Percentiles rank a stretch among this genome's conserved stretches.
Evolutionary conservation across 2,329 filamentous ascomycete species (phyloP).

Genomic region (Cyphellophora europaea): DNA sequence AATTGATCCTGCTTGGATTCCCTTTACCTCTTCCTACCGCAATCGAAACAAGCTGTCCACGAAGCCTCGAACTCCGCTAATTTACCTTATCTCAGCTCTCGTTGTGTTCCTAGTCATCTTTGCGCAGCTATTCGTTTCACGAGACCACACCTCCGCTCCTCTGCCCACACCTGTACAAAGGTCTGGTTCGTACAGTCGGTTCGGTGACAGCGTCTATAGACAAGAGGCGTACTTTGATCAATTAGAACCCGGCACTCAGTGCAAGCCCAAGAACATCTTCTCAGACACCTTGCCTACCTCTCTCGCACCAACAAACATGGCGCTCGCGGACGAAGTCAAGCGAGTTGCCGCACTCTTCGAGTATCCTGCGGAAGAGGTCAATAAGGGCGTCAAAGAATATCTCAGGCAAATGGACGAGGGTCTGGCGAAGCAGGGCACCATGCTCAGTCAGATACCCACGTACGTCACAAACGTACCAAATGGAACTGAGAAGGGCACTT

Average conservation of each 20-base stretch:
- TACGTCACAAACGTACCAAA: constrained; percentile 95
- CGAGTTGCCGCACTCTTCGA: constrained; percentile 79
- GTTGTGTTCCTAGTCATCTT: constrained; percentile 10
- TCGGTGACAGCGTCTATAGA: constrained; percentile 19
- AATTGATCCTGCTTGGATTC: too few species aligned
- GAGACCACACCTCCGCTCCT: constrained; percentile 5
- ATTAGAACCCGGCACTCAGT: constrained; percentile 18
- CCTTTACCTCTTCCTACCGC: too few species aligned
- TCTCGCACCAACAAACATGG: constrained; percentile 18
- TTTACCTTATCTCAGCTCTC: constrained; percentile 11
- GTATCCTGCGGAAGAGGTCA: constrained; percentile 67
- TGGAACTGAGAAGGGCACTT: constrained; percentile 95
- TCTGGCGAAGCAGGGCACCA: constrained; percentile 64
- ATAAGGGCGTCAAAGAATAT: constrained; percentile 75
- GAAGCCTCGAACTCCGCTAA: too few species aligned
- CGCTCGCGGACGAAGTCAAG: constrained; percentile 60
- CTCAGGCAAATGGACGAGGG: constrained; percentile 82
- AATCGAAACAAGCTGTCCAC: too few species aligned
- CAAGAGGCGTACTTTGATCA: constrained; percentile 20
- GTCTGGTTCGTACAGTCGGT: constrained; percentile 15
- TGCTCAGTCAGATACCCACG: constrained; percentile 89
- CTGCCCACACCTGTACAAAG: constrained; percentile 3
- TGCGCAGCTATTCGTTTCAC: constrained; percentile 10
- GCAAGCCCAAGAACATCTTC: constrained; percentile 18
- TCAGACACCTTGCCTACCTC: constrained; percentile 15